Evolutionary conservation across 768 basidiomycete genomes (phyloP), one percentile per base, ranked within the genome.

Genomic region (Hydnum rufescens): DNA sequence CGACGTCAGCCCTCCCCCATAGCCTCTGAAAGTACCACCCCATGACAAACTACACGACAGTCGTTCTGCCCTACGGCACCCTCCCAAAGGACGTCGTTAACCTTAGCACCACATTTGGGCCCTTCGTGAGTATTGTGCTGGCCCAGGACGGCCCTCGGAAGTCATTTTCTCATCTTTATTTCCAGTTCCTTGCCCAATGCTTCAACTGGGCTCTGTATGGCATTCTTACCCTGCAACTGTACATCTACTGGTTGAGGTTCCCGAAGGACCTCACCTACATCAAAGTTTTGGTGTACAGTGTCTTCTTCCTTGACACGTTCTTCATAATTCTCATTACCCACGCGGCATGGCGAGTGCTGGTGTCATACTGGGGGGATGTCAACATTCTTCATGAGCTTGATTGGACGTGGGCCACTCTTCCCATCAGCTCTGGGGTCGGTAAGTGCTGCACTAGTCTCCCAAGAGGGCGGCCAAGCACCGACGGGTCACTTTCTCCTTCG

Each of bases 171-270:
- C 25, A 28, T 47, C 16, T 25, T 13, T 26, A 13, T 13, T 47
- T 19, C 8, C 34, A 56, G 54, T 48, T 55, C 16, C 53, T 55
- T 26, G 54, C 39, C 19, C 49, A 55, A 18, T 46, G 54, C 30
- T 55, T 55, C 53, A 55, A 55, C 54, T 55, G 53, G 22, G 42
- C 53, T 3, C 53, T 55, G n/a, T 55, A 28, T 39, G 54, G 54
- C n/a, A 46, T 55, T 36, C 53, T 55, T 30, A 31, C 22, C 32
- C 52, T 55, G 3, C 54, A 55, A 36, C 34, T 46, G n/a, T 55
- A 55, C 36, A 55, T 55, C 42, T 55, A 55, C 31, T 55, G 44
- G 19, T 36, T 55, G 3, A 39, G 53, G 4, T 55, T 55, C 53
- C 53, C 54, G 4, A 46, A 32, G 18, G 54, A 55, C 28, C 34